Evolutionary conservation across 2,329 filamentous ascomycete species (phyloP), one percentile per base, ranked within the genome.

Genomic region (Ramularia endophylla): DNA sequence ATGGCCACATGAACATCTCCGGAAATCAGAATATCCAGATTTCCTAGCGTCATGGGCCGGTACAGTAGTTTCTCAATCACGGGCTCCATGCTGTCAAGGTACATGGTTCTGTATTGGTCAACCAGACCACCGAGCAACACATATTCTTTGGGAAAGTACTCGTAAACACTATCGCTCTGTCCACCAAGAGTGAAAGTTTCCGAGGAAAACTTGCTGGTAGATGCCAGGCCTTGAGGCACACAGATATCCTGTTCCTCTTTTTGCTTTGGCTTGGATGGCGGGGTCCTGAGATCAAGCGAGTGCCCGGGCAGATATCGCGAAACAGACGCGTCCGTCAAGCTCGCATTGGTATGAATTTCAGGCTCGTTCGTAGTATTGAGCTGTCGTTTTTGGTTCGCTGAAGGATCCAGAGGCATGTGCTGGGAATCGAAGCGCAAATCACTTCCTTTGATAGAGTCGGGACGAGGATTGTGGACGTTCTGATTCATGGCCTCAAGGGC

Each of bases 21-120:
- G 0, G 85, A 78, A 46, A 92, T 79, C 2, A 92, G 72, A n/a
- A 92, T 76, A 45, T 90, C 78, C 38, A 76, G 76, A 39, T 77
- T 70, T 20, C 77, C 74, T 5, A 79, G 75, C 15, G 80, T 75
- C 78, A 92, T 83, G 1, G 88, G 87, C 4, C 83, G 76, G 65
- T 79, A 94, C 43, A 94, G 77, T 8, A 94, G 72, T 61, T 85
- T 75, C 50, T 87, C 73, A 51, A 84, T 83, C 27, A 83, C 77
- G 0, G 79, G 79, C 4, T 82, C 76, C 20, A 82, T 75, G 3
- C 80, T 75, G 42, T 76, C 77, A 43, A 82, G 72, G 59, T 94
- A 87, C 65, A 94, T 75, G 15, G 73, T 74, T 46, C 74, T 71
- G 62, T 94, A 94, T 59, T 87, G 85, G 20, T 73, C 66, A 48